These are phyloP conservation scores for Fragilaria crotonensis DNA, from an alignment of 108 stramenopile genomes.

Conservation along the genomic window DNA sequence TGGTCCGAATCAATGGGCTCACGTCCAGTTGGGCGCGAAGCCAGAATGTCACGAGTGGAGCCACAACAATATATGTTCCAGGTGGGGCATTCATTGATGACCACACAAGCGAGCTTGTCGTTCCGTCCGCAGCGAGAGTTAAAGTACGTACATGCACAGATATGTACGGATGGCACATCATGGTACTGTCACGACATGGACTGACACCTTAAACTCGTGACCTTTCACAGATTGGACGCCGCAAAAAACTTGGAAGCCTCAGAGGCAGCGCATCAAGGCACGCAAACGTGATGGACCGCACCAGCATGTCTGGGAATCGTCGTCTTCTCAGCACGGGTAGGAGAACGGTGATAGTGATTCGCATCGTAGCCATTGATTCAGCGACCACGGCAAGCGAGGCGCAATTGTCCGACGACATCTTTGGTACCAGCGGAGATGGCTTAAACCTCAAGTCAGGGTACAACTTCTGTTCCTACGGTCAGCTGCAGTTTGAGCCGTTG, in stretches of 20 bases:
- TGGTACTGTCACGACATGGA: neutral
- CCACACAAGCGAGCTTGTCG: neutral
- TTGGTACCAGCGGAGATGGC: slow-evolving; percentile 23
- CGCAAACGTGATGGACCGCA: neutral
- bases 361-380: too few relatives aligned
- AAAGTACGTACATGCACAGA: neutral
- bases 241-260: too few relatives aligned
- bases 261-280: neutral
- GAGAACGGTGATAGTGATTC: too few relatives aligned
- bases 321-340: neutral
- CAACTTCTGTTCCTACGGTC: slow-evolving; percentile 11
- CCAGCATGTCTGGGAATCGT: neutral
- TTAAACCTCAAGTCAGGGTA: slow-evolving; percentile 17
- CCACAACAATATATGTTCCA: neutral
- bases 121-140: neutral
- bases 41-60: neutral
- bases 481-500: slow-evolving; percentile 5
- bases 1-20: neutral
- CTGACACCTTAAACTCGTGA: too few relatives aligned
- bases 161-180: neutral
- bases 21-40: neutral
- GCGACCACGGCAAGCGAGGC: too few relatives aligned
- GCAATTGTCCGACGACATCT: slow-evolving; percentile 15
- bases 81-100: neutral
- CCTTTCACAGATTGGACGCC: too few relatives aligned